These are phyloP conservation scores for Didymella sp. DNA, from an alignment of 2,329 filamentous ascomycete species.

Conservation along the genomic window DNA sequence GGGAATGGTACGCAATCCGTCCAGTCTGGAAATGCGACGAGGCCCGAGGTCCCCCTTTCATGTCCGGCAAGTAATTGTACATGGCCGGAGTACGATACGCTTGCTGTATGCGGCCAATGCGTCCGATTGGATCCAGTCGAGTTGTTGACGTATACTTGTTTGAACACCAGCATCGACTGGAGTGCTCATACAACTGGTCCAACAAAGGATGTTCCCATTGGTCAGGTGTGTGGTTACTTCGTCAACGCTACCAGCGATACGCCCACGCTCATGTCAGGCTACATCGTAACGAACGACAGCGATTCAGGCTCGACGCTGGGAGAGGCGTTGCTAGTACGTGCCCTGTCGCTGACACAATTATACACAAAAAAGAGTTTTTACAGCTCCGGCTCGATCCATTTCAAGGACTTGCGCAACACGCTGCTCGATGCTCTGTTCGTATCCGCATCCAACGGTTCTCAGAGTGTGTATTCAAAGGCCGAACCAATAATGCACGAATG, in stretches of 20 bases:
- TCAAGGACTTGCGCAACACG: constrained; percentile 21
- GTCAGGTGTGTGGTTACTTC: constrained; percentile 35
- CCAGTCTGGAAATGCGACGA: constrained; percentile 28
- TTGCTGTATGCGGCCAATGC: constrained; percentile 38
- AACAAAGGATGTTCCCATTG: constrained; percentile 4
- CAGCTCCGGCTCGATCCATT: constrained; percentile 27
- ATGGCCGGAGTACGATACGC: constrained; percentile 34
- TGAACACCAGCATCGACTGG: constrained; percentile 28
- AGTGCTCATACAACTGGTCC: constrained; percentile 14
- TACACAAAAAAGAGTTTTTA: not conserved
- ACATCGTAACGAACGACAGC: not conserved
- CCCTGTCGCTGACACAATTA: constrained; percentile 19
- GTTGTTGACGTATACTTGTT: constrained; percentile 26
- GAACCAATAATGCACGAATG: constrained; percentile 31
- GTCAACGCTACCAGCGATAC: constrained; percentile 28
- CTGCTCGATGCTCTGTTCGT: constrained; percentile 22
- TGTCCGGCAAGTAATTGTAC: constrained; percentile 42
- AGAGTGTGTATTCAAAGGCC: constrained; percentile 14
- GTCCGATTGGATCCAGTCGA: constrained; percentile 19
- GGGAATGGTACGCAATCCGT: constrained; percentile 21
- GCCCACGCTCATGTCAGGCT: constrained; percentile 31
- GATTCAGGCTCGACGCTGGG: not conserved
- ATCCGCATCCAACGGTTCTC: constrained; percentile 2
- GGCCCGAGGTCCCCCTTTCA: constrained; percentile 33
- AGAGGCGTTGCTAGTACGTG: constrained; percentile 22